Percentiles rank a stretch among this genome's conserved stretches.
Conservation (phyloP, 768 basidiomycete genomes). For the Lactifluus volemus region DNA sequence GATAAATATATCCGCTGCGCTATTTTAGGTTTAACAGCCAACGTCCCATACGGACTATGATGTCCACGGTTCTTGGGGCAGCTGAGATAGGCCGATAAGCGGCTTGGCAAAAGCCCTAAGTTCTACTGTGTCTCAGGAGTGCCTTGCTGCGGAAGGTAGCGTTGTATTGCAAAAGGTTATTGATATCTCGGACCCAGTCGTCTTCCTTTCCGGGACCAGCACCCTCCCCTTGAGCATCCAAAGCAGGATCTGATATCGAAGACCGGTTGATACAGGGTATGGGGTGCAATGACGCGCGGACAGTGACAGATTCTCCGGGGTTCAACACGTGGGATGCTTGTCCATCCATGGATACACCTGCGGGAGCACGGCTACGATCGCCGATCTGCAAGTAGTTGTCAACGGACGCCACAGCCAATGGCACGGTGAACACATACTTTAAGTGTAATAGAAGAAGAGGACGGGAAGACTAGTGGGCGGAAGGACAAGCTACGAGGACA, state of each 20-base stretch:
- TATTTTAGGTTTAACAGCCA: background rate
- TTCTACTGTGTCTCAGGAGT: conserved; percentile 63
- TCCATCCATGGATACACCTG: conserved; percentile 91
- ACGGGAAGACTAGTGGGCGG: conserved; percentile 84
- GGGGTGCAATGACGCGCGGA: conserved; percentile 79
- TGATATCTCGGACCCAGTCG: conserved; percentile 97
- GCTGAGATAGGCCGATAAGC: background rate
- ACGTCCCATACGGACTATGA: background rate
- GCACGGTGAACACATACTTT: conserved; percentile 40
- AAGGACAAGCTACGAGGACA: conserved; percentile 90
- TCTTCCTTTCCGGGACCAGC: conserved; percentile 76
- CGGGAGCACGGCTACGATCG: conserved; percentile 74
- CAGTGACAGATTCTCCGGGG: conserved; percentile 78
- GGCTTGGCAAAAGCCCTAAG: conserved; percentile 26
- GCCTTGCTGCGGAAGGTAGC: conserved; percentile 90
- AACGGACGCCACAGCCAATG: background rate
- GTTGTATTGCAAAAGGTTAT: conserved; percentile 90
- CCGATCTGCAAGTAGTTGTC: conserved; percentile 50
- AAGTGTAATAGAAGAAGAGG: conserved; percentile 65
- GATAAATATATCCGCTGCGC: background rate
- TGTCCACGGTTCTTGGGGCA: background rate
- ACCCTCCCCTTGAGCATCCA: conserved; percentile 44
- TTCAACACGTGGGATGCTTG: conserved; percentile 73
- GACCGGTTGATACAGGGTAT: conserved; percentile 91
- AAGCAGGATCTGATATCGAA: conserved; percentile 50